Conservation (phyloP, 148 eudicot species). For the Camellia japonica region DNA sequence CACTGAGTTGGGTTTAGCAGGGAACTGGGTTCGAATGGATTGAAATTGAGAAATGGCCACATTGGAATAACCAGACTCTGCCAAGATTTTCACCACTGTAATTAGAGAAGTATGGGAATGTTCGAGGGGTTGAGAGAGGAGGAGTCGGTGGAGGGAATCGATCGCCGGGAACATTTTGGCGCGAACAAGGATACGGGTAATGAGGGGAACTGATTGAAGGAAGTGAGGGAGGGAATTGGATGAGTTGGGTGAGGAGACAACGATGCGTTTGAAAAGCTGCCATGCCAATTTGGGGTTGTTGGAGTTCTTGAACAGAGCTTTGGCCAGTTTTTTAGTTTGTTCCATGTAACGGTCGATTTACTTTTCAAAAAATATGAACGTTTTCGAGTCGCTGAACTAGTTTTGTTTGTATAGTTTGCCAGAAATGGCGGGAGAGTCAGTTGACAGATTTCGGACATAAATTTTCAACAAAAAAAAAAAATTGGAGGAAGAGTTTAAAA, state of each 20-base stretch:
- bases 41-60: slow-evolving; percentile 65
- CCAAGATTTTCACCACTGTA: slow-evolving; percentile 40
- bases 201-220: slow-evolving; percentile 33
- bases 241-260: slow-evolving; percentile 26
- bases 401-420: no score
- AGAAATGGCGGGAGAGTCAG: no score
- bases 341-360: not conserved
- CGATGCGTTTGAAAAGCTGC: slow-evolving; percentile 71
- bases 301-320: slow-evolving; percentile 51
- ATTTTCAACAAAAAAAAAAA: no score
- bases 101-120: slow-evolving; percentile 22
- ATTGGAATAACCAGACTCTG: slow-evolving; percentile 41
- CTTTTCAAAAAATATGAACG: not conserved
- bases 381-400: no score
- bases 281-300: slow-evolving; percentile 72
- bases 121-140: slow-evolving; percentile 32
- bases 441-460: no score
- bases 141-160: slow-evolving; percentile 47
- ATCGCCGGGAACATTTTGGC: slow-evolving; percentile 64
- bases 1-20: slow-evolving; percentile 34
- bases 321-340: slow-evolving; percentile 29
- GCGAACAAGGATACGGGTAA: slow-evolving; percentile 54
- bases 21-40: slow-evolving; percentile 42
- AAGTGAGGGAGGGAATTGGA: slow-evolving; percentile 17
- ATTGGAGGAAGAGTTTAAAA: no score